Conservation (phyloP, 1,139 yeast genomes). For the Blastobotrys malaysiensis region DNA sequence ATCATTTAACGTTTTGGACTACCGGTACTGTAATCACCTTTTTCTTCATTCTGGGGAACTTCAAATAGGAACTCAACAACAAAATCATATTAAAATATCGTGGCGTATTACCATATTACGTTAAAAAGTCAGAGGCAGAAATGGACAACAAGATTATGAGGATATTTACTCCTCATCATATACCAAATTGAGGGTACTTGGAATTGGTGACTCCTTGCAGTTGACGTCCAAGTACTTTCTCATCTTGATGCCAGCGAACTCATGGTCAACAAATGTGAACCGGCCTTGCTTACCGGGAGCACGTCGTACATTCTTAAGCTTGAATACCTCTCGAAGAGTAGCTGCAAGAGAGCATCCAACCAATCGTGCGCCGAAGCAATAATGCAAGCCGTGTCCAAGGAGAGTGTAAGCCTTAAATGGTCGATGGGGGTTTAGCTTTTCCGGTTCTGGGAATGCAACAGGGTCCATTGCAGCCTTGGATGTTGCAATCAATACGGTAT, state of each 20-base stretch:
- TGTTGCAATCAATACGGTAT: conserved; percentile 9
- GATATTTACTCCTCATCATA: conserved; percentile 6
- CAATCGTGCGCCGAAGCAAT: conserved; percentile 10
- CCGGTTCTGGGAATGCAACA: conserved; percentile 10
- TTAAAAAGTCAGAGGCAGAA: too few relatives aligned
- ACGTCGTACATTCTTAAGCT: conserved; percentile 8
- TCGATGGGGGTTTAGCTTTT: conserved; percentile 10
- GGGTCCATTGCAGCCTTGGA: conserved; percentile 11
- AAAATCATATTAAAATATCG: too few relatives aligned
- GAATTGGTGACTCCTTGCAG: conserved; percentile 9
- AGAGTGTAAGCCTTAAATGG: conserved; percentile 10
- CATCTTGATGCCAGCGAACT: conserved; percentile 9
- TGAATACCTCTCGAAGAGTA: conserved; percentile 10
- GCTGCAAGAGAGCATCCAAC: conserved; percentile 10
- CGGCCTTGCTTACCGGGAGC: conserved; percentile 10
- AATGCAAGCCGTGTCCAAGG: conserved; percentile 9
- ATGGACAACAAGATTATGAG: too few relatives aligned
- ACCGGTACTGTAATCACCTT: too few relatives aligned
- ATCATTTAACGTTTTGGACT: too few relatives aligned
- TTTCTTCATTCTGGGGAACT: too few relatives aligned
- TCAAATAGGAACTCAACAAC: too few relatives aligned
- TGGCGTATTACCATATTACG: too few relatives aligned
- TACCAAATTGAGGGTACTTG: conserved; percentile 7
- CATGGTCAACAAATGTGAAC: conserved; percentile 8
- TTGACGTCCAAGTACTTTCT: conserved; percentile 9